Conservation (phyloP, 2,329 filamentous ascomycete genomes). For the Curvularia spicifera region DNA sequence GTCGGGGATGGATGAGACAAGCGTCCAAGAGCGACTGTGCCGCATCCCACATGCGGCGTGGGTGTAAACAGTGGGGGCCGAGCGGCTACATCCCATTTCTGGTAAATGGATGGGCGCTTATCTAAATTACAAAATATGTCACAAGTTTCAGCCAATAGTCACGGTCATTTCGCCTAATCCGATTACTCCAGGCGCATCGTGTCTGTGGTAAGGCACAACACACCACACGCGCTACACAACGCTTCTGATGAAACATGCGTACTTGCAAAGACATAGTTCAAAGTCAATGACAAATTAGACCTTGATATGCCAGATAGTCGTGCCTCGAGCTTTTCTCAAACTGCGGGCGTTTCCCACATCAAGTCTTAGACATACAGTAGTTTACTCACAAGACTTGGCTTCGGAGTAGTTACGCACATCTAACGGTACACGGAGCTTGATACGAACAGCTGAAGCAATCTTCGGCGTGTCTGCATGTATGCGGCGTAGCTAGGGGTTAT, state of each 20-base stretch:
- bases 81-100: not conserved
- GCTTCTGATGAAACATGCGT: not conserved
- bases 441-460: not conserved
- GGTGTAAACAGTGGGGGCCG: not conserved
- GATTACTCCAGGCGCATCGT: not conserved
- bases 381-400: not conserved
- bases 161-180: not conserved
- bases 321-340: not conserved
- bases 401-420: not conserved
- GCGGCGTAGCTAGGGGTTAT: conserved; percentile 6
- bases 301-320: not conserved
- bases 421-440: not conserved
- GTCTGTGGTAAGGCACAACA: not conserved
- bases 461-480: not conserved
- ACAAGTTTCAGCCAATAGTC: not conserved
- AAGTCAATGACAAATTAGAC: not conserved
- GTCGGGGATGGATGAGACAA: not conserved
- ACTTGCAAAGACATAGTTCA: no score
- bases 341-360: not conserved
- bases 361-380: not conserved
- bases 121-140: not conserved
- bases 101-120: not conserved
- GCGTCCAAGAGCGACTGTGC: not conserved
- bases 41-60: not conserved
- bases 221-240: not conserved